Evolutionary conservation across 2,329 filamentous ascomycete species (phyloP).

Genomic region (Trichoderma oligosporum): DNA sequence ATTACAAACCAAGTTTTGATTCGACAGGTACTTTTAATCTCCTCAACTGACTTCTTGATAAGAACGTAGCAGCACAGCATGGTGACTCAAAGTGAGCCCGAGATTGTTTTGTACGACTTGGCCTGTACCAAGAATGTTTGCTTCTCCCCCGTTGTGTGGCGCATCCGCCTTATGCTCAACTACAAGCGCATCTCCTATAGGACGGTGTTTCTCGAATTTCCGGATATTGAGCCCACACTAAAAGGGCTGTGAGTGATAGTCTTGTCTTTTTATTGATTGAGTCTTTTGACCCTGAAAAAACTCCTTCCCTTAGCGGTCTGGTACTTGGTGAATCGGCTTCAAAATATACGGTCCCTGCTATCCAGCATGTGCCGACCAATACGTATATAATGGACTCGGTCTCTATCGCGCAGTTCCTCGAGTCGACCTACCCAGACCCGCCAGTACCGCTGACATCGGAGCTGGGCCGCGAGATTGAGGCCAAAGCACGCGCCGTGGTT

Average conservation of each 20-base stretch:
- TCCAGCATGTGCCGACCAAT: conserved; percentile 3
- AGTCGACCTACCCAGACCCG: conserved; percentile 2
- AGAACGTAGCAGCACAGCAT: too few relatives aligned
- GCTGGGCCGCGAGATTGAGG: not conserved
- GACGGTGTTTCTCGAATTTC: conserved; percentile 10
- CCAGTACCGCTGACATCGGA: not conserved
- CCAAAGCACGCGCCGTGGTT: not conserved
- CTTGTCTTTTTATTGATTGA: not conserved
- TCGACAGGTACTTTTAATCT: too few relatives aligned
- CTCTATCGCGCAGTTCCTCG: not conserved
- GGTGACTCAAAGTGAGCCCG: not conserved
- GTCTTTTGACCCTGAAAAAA: too few relatives aligned
- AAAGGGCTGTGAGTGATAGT: not conserved
- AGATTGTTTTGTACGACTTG: conserved; percentile 5
- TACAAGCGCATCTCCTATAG: conserved; percentile 1
- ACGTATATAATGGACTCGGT: conserved; percentile 5
- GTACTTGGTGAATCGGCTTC: not conserved
- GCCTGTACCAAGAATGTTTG: conserved; percentile 2
- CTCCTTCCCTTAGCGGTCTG: not conserved
- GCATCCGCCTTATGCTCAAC: conserved; percentile 8
- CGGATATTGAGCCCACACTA: conserved; percentile 9
- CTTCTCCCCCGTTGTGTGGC: conserved; percentile 9
- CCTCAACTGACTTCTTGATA: too few relatives aligned
- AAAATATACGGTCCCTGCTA: conserved; percentile 3
- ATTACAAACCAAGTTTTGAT: too few relatives aligned